Percentiles rank a stretch among this genome's conserved stretches.
Conservation (phyloP, 768 basidiomycete genomes). For the Calocybe indica region DNA sequence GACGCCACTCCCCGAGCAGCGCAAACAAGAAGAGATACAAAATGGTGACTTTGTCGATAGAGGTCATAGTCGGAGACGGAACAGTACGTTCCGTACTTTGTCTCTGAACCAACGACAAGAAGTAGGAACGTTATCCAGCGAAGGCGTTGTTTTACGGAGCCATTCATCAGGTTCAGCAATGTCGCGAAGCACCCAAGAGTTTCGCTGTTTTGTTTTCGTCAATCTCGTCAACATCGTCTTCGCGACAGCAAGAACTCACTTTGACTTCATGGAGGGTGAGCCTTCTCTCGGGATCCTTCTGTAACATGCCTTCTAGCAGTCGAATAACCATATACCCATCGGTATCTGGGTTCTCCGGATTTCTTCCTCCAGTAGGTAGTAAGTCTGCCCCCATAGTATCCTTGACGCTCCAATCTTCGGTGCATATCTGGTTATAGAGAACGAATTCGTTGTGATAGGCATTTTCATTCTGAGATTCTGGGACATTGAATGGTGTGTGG, state of each 20-base stretch:
- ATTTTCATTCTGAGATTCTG: constrained; percentile 15
- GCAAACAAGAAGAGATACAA: too few species aligned
- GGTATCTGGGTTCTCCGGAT: too few species aligned
- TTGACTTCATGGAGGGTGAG: constrained; percentile 81
- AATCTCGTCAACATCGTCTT: constrained; percentile 1
- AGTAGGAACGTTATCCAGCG: too few species aligned
- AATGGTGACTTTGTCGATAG: too few species aligned
- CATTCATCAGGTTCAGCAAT: constrained; percentile 62
- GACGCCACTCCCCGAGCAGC: too few species aligned
- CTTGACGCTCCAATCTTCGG: constrained; percentile 64
- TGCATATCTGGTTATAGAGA: constrained; percentile 76
- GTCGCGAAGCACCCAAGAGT: constrained; percentile 60
- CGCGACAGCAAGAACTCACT: constrained; percentile 31
- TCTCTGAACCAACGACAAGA: too few species aligned
- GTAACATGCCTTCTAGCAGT: constrained; percentile 68
- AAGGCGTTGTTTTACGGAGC: constrained; percentile 43
- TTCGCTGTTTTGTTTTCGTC: not conserved
- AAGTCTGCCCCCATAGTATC: constrained; percentile 68
- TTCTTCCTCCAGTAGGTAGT: constrained; percentile 27
- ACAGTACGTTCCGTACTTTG: too few species aligned
- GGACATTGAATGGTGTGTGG: constrained; percentile 58
- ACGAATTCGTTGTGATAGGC: constrained; percentile 47
- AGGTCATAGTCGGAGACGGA: too few species aligned
- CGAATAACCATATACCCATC: constrained; percentile 59
- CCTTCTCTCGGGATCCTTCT: constrained; percentile 71